Evolutionary conservation across 495 filamentous ascomycete genomes (phyloP), one percentile per base, ranked within the genome.

Genomic region (Amphirosellinia nigrospora): DNA sequence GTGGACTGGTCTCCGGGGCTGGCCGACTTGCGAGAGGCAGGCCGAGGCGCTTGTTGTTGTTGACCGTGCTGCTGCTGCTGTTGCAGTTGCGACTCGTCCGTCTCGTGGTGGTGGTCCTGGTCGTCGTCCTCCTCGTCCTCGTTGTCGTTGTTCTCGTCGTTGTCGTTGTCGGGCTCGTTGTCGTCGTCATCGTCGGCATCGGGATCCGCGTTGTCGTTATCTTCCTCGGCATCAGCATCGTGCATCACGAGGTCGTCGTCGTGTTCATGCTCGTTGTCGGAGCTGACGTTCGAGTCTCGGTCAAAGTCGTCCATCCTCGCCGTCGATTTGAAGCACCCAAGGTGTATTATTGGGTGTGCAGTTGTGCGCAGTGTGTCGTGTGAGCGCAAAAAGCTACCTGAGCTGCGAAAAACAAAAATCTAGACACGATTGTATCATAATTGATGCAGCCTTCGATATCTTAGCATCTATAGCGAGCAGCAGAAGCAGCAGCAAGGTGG

Each of bases 191-290:
- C 80, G 46, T 78, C 79, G 72, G 82, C 78, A 39, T 78, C 74
- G 43, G 83, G 77, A 58, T 86, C 84, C 48, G 30, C 71, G 30
- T 75, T 73, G 4, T 72, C 75, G 56, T 78, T 79, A n/a, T 73
- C 79, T 16, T 77, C 75, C 32, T 79, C 85, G 48, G 87, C 85
- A 46, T 90, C 88, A 11, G 79, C 86, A 73, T 92, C 90, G 53
- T 90, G 85, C 81, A 91, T 88, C n/a, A 83, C 70, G 8, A 75
- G 39, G 43, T 78, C 81, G 65, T 90, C 89, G 39, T 92, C 89
- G 68, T 88, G 86, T 34, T 92, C 90, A 70, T 92, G 90, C 68
- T 70, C 68, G 60, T 92, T 91, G 69, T 92, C 90, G 8, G 90
- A 92, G 78, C 88, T 91, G 70, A 82, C 88, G 72, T 88, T 87